These are phyloP conservation scores for Pyrrhoderma noxium DNA, from an alignment of 1,284 basidiomycete species.

Conservation along the genomic window DNA sequence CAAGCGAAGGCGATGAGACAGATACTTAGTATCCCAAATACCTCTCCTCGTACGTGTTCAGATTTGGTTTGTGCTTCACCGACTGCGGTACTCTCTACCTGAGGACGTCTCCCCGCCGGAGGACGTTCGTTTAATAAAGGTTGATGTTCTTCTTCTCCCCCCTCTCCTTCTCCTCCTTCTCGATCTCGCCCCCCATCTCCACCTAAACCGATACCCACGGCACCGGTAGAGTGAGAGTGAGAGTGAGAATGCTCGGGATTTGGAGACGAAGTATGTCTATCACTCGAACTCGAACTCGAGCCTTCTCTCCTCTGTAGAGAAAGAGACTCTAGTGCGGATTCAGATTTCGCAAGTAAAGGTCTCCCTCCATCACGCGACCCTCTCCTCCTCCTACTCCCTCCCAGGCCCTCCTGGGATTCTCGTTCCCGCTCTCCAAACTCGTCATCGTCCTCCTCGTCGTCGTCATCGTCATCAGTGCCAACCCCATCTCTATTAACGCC, in stretches of 20 bases:
- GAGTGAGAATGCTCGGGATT: no score
- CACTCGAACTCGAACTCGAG: not conserved
- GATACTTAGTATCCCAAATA: constrained; percentile 40
- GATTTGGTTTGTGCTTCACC: constrained; percentile 27
- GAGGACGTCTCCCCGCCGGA: constrained; percentile 4
- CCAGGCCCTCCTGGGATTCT: no score
- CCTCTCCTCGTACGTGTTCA: constrained; percentile 42
- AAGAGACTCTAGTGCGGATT: no score
- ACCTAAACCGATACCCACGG: no score
- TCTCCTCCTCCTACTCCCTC: not conserved
- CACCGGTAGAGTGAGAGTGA: no score
- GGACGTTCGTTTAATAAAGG: constrained; percentile 15
- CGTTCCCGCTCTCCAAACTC: not conserved
- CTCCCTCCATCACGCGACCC: no score
- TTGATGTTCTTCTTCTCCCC: not conserved
- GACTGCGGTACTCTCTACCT: constrained; percentile 15
- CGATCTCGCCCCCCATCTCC: not conserved
- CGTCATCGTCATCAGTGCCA: no score
- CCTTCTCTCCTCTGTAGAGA: no score
- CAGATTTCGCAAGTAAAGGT: no score
- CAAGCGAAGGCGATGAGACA: constrained; percentile 49
- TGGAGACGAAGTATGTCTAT: not conserved
- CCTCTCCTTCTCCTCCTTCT: constrained; percentile 6
- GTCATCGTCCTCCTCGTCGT: not conserved
- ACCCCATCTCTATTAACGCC: no score